Evolutionary conservation across 2,329 filamentous ascomycete genomes (phyloP).

Genomic region (Torrubiella hemipterigena): DNA sequence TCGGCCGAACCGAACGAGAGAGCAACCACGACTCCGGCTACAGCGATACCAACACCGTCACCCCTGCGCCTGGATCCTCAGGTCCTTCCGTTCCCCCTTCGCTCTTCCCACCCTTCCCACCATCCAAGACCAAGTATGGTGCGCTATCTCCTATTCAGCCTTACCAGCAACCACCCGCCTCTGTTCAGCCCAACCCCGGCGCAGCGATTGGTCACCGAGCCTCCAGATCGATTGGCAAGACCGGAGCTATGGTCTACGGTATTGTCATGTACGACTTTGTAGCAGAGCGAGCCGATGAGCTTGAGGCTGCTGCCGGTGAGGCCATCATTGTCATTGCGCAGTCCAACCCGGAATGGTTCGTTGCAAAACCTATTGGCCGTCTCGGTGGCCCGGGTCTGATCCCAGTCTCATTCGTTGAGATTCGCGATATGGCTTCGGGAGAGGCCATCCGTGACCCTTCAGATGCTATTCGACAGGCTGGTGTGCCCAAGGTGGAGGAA

Average conservation of each 20-base stretch:
- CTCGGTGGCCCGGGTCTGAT: slow-evolving; percentile 93
- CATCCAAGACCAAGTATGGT: slow-evolving; percentile 9
- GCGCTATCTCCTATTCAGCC: slow-evolving; percentile 10
- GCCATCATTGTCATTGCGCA: slow-evolving; percentile 98
- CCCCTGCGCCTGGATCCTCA: too few relatives aligned
- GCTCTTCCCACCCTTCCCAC: not conserved
- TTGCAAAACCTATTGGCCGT: slow-evolving; percentile 95
- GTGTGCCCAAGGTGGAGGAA: slow-evolving; percentile 89
- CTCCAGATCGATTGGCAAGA: slow-evolving; percentile 39
- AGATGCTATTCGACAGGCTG: slow-evolving; percentile 76
- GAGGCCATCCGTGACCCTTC: slow-evolving; percentile 69
- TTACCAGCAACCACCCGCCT: slow-evolving; percentile 14
- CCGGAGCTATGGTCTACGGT: slow-evolving; percentile 86
- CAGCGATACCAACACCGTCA: too few relatives aligned
- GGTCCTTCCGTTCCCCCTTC: not conserved
- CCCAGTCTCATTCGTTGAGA: slow-evolving; percentile 92
- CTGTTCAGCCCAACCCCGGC: slow-evolving; percentile 5
- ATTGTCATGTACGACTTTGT: slow-evolving; percentile 96
- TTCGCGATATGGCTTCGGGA: slow-evolving; percentile 84
- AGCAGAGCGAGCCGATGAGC: slow-evolving; percentile 87
- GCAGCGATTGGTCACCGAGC: slow-evolving; percentile 30
- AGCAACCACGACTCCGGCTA: slow-evolving; percentile 89
- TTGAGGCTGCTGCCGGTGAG: slow-evolving; percentile 90
- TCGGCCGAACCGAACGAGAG: slow-evolving; percentile 86
- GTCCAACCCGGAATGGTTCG: slow-evolving; percentile 98